Conservation (phyloP, 306 rosid species). For the Lathyrus tuberosus region DNA sequence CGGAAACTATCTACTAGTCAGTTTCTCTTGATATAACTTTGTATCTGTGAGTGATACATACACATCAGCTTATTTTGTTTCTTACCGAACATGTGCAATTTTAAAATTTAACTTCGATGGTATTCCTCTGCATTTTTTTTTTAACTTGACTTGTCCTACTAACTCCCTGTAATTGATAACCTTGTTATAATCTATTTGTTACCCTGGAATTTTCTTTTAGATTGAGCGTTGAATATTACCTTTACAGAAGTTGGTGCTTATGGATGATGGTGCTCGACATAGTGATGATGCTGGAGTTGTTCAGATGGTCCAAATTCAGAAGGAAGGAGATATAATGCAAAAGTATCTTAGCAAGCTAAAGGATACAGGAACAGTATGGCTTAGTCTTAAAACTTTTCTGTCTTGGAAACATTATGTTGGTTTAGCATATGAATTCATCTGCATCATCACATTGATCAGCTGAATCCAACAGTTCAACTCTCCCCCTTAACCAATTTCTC, state of each 20-base stretch:
- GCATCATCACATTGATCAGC: slow-evolving; percentile 23
- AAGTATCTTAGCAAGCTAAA: slow-evolving; percentile 75
- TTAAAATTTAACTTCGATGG: background rate
- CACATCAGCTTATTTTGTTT: slow-evolving; percentile 9
- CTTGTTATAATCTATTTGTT: background rate
- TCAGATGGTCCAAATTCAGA: slow-evolving; percentile 62
- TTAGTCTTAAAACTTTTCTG: slow-evolving; percentile 26
- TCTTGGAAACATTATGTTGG: slow-evolving; percentile 29
- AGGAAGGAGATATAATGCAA: slow-evolving; percentile 66
- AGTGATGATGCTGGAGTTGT: slow-evolving; percentile 44
- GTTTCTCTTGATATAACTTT: background rate
- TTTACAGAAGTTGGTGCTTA: slow-evolving; percentile 55
- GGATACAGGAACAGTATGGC: slow-evolving; percentile 78
- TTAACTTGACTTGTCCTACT: background rate
- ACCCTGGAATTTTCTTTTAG: background rate
- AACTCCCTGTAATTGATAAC: background rate
- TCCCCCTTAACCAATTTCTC: background rate
- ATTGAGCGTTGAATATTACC: slow-evolving; percentile 11
- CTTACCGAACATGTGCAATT: background rate
- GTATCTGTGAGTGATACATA: background rate
- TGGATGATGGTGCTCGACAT: slow-evolving; percentile 52
- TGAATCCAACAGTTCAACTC: slow-evolving; percentile 6
- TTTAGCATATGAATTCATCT: slow-evolving; percentile 28
- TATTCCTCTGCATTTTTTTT: background rate
- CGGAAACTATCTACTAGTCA: background rate